Evolutionary conservation across 2,329 filamentous ascomycete genomes (phyloP), one percentile per base, ranked within the genome.

Genomic region (Fusarium sublunatum): DNA sequence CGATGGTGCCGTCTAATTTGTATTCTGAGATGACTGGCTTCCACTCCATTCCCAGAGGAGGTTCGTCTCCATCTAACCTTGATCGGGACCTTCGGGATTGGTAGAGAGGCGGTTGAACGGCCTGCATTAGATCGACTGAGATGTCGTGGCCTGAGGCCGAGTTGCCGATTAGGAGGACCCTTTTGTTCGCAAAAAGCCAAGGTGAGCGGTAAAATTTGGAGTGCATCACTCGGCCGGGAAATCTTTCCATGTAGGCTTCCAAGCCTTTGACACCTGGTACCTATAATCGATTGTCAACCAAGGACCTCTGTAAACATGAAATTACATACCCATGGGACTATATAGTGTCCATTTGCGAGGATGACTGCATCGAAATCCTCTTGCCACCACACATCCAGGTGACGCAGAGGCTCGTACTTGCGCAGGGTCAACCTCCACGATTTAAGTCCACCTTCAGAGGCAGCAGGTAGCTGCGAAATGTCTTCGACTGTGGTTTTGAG

Each of bases 401-500:
- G 71, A 2, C 74, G 73, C 2, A 75, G 64, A 0, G 75, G 62
- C 46, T 85, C 81, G 38, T 82, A 72, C 54, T 78, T 79, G 9
- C 83, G 74, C 2, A 86, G 72, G 0, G 78, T 82, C 11, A 86
- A 64, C 24, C 73, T 80, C 83, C 83, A 86, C 10, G 72, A n/a
- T 3, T 53, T 63, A 8, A 77, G 63, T 0, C 39, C 49, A 0
- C 53, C 64, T 0, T 54, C 59, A 0, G 50, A 31, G 0, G 62
- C 32, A 2, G 61, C 26, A 0, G 69, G 61, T 0, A 81, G 58
- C 11, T 68, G 73, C 0, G 78, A 74, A 0, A 86, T 64, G 43
- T 84, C 80, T 64, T 85, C 80, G 2, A 86, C 79, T 0, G 83
- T 83, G 0, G 83, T 85, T 32, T 81, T 81, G 11, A 86, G 73